Evolutionary conservation across 768 basidiomycete genomes (phyloP).

Genomic region (Suillus decipiens): DNA sequence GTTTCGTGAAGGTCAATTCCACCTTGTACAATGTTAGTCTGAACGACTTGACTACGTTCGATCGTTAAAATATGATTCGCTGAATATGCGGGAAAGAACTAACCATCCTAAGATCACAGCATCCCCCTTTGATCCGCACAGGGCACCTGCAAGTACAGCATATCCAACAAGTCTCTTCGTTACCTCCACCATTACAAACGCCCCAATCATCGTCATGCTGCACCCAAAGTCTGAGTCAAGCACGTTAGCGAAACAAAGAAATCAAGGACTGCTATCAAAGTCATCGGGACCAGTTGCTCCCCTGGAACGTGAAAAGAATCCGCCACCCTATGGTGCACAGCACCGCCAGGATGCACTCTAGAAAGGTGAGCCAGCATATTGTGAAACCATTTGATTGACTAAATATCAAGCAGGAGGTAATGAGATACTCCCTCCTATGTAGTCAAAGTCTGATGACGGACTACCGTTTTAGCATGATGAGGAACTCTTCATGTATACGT

Average conservation of each 20-base stretch:
- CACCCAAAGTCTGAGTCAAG: background rate
- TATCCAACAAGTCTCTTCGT: background rate
- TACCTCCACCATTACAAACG: background rate
- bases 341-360: conserved; percentile 2
- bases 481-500: background rate
- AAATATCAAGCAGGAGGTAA: background rate
- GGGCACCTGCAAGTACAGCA: background rate
- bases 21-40: background rate
- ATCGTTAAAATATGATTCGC: background rate
- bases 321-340: background rate
- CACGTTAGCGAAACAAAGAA: background rate
- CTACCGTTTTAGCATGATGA: no score
- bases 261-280: background rate
- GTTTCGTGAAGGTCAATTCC: no score
- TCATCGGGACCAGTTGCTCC: background rate
- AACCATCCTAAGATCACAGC: background rate
- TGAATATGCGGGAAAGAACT: background rate
- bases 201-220: background rate
- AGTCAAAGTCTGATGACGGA: no score
- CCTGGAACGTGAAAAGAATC: no score
- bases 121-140: background rate
- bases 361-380: background rate
- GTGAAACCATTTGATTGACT: background rate
- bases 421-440: background rate
- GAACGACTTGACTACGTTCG: background rate